phyloP scores from a whole-genome alignment of 257 asterid species.

The Prunella vulgaris region DNA sequence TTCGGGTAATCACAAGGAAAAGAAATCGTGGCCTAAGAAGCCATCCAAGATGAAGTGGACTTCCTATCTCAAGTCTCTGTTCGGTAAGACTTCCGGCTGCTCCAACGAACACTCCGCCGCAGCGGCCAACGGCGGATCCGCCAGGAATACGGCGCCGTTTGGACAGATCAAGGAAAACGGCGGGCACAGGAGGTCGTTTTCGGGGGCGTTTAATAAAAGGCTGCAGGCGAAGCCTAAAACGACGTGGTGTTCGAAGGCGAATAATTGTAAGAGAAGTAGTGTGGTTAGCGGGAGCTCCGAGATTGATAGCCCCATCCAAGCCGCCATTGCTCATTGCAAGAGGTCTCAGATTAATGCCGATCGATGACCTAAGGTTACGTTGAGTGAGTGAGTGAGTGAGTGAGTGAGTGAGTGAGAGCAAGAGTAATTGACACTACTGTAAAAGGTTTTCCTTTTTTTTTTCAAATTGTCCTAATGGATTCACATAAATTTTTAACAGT shows the following conservation, averaged over 20 bases:
- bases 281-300: slow-evolving; percentile 45
- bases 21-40: slow-evolving; percentile 47
- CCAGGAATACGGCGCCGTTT: slow-evolving; percentile 28
- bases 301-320: slow-evolving; percentile 71
- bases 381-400: not conserved
- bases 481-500: no score
- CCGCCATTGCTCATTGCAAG: slow-evolving; percentile 93
- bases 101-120: slow-evolving; percentile 40
- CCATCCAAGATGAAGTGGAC: slow-evolving; percentile 52
- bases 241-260: slow-evolving; percentile 24
- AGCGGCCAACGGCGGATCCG: slow-evolving; percentile 20
- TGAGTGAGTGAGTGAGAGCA: not conserved
- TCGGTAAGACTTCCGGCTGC: slow-evolving; percentile 56
- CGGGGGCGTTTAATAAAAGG: slow-evolving; percentile 64
- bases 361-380: no score
- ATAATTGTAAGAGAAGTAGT: slow-evolving; percentile 46
- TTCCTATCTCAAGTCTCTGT: slow-evolving; percentile 59
- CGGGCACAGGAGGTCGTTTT: slow-evolving; percentile 70
- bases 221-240: slow-evolving; percentile 41
- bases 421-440: not conserved
- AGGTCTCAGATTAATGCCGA: slow-evolving; percentile 45
- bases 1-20: slow-evolving; percentile 17
- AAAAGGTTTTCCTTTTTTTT: no score
- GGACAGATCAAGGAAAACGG: slow-evolving; percentile 40
- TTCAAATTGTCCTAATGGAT: no score